Base-by-base conservation (phyloP, 2,329 filamentous ascomycete genomes). In the Fusarium albosuccineum region DNA sequence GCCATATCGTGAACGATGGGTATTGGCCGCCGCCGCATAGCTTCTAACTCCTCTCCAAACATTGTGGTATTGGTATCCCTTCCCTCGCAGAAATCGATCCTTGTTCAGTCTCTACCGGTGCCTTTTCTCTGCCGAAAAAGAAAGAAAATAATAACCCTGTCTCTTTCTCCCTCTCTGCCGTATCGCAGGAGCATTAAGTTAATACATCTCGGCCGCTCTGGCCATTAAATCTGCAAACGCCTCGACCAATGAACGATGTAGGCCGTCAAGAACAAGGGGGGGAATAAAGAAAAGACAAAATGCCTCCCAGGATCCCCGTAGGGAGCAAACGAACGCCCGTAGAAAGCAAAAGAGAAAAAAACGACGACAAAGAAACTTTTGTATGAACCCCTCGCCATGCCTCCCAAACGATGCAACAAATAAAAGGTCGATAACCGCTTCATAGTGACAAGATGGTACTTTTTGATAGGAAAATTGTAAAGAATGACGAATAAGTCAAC, bases 391-490 rank as follows among this genome's bases (percentile, higher is more conserved):
- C 68, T 74, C 67, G 75, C 75, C 72, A 76, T 75, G 75, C 73
- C 73, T 72, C 64, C 50, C 81, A 57, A 82, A 81, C 57, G 52
- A 67, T 70, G 68, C 64, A 71, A 70, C 36, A 62, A 68, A 68
- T 44, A 16, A 45, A 57, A 52, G 53, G 63, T 61, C 42, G 53
- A 65, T 50, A 64, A 60, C 30, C 62, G 59, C 64, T 61, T 67
- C 55, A 50, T 62, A 60, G 44, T 62, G 44, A 57, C 30, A 57
- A 61, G 36, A 64, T 53, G 52, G 62, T 68, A 57, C 56, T 68
- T 70, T 70, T 70, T 62, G 46, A 59, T 52, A 64, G 42, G 56
- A 70, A 70, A 60, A 9, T 22, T 22, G 48, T 33, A 68, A 50
- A 57, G 29, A 30, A 57, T 51, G 60, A 52, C 60, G 44, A 45